Conservation (phyloP, 177 flowering plant species). For the Tripterygium wilfordii region DNA sequence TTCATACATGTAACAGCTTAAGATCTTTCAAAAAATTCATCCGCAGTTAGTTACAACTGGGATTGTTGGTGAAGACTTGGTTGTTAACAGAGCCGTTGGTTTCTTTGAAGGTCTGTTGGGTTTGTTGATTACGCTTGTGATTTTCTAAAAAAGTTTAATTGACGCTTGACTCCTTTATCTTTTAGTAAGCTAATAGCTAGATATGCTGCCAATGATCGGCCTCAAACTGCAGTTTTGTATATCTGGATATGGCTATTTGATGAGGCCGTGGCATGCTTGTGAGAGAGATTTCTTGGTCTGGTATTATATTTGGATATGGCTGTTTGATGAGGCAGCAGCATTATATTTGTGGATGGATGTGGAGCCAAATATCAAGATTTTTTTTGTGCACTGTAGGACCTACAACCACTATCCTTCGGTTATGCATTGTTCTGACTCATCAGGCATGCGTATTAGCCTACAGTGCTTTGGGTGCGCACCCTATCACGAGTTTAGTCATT, state of each 20-base stretch:
- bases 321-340: slow-evolving; percentile 26
- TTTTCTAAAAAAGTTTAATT: slow-evolving; percentile 19
- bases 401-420: too few species aligned
- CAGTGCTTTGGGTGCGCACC: too few species aligned
- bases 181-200: slow-evolving; percentile 31
- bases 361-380: slow-evolving; percentile 39
- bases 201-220: slow-evolving; percentile 22
- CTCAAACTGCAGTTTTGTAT: slow-evolving; percentile 28
- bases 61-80: slow-evolving; percentile 8
- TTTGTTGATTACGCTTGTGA: slow-evolving; percentile 21
- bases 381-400: too few species aligned
- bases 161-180: slow-evolving; percentile 20
- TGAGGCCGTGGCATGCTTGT: slow-evolving; percentile 48
- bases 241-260: slow-evolving; percentile 35
- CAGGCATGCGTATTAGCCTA: too few species aligned
- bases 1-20: slow-evolving; percentile 21
- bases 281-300: slow-evolving; percentile 51
- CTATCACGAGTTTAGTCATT: slow-evolving; percentile 39
- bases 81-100: slow-evolving; percentile 16
- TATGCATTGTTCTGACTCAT: too few species aligned
- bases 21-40: slow-evolving; percentile 32
- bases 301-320: slow-evolving; percentile 42
- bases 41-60: slow-evolving; percentile 30
- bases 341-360: slow-evolving; percentile 41
- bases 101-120: slow-evolving; percentile 19